Evolutionary conservation across 2,329 filamentous ascomycete genomes (phyloP), one percentile per base, ranked within the genome.

Genomic region (Aureobasidium sp.): DNA sequence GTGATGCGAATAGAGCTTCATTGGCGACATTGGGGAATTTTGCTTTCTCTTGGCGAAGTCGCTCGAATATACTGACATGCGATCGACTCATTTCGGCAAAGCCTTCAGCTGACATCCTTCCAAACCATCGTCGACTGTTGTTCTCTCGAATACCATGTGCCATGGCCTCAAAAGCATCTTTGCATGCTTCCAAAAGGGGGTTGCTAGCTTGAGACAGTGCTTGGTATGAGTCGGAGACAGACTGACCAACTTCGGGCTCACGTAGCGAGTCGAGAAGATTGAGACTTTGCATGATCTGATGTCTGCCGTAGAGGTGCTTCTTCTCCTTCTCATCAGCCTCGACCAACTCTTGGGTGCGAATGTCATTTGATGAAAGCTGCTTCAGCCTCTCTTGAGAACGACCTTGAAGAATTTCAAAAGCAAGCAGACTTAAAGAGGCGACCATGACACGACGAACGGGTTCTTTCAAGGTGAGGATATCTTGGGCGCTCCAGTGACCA

Each of bases 401-500:
- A 7, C 37, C 30, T 38, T 50, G 42, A 19, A 48, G 32, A 6
- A 55, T 42, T 10, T 55, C 40, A 14, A 55, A 47, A 11, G 42
- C 42, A 4, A 55, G 41, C 3, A 55, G 22, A 44, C 53, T 44
- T n/a, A 55, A 29, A 3, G 53, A 39, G 8, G 24, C 60, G 0
- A 69, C 54, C 55, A 71, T 65, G 7, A 68, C 60, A 8, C 70
- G 63, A 0, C 72, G 65, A 0, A 74, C 56, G 0, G 65, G 66
- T 3, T 63, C 63, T 11, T 70, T 64, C 6, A 78, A 54, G 0
- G 58, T 59, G 4, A 63, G 62, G 14, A 78, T 64, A 16, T 77
- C 72, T 7, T 71, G 68, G 1, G 74, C 62, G 14, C 63, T 70
- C 75, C 75, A 78, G 2, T 69, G 62, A 1, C 74, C 69, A 3